These are phyloP conservation scores for Xerocomellus chrysenteron DNA, from an alignment of 768 basidiomycete species.

Conservation along the genomic window DNA sequence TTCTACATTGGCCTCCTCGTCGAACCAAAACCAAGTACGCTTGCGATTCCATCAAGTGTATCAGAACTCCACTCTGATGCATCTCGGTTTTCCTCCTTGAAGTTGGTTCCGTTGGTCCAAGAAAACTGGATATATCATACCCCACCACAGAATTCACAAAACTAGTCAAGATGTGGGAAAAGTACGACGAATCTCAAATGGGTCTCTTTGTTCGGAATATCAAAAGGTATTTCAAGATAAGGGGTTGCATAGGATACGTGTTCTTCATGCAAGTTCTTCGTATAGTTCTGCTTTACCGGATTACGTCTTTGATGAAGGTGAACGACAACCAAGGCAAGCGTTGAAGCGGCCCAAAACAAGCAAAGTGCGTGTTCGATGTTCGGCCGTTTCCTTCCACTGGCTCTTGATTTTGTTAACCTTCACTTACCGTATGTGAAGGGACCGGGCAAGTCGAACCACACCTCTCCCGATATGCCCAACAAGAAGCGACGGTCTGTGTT, in stretches of 20 bases:
- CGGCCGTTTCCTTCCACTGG: conserved; percentile 11
- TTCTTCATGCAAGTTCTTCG: conserved; percentile 23
- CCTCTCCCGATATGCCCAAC: conserved; percentile 71
- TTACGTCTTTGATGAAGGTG: conserved; percentile 77
- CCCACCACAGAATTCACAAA: conserved; percentile 95
- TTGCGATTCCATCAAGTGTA: conserved; percentile 16
- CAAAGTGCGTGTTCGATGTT: conserved; percentile 44
- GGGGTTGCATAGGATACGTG: conserved; percentile 4
- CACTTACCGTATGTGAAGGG: conserved; percentile 48
- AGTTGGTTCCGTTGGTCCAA: conserved; percentile 77
- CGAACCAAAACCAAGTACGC: conserved; percentile 85
- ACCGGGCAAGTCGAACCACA: conserved; percentile 57
- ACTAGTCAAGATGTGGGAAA: conserved; percentile 93
- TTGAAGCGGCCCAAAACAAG: conserved; percentile 71
- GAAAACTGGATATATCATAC: conserved; percentile 93
- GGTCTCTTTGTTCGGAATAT: conserved; percentile 92
- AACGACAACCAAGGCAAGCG: conserved; percentile 67
- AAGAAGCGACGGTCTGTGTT: conserved; percentile 77
- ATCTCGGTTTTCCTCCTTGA: conserved; percentile 17
- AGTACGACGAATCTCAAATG: conserved; percentile 90
- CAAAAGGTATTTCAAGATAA: conserved; percentile 59
- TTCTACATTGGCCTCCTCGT: conserved; percentile 96
- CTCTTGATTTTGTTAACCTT: conserved; percentile 14
- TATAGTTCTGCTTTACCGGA: conserved; percentile 73
- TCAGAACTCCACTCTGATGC: conserved; percentile 15